Evolutionary conservation across 2,329 filamentous ascomycete species (phyloP).

Genomic region (Penicillium psychrosexuale): DNA sequence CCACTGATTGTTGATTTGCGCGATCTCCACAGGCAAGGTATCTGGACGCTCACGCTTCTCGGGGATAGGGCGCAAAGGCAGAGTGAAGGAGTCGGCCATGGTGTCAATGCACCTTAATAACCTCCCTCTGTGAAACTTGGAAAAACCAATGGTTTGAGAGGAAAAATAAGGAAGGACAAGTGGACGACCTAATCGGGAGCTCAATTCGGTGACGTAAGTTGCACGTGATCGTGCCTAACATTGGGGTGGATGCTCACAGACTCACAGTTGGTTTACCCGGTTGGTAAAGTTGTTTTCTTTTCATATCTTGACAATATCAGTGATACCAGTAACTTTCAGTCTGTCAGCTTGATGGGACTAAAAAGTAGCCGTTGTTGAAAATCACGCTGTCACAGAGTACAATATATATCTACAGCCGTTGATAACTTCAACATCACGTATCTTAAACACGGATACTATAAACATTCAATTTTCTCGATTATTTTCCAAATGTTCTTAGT

Average conservation of each 20-base stretch:
- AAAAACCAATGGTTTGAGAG: neutral
- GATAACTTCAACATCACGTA: no score
- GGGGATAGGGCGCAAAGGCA: slow-evolving; percentile 60
- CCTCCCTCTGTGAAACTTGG: neutral
- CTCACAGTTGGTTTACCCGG: neutral
- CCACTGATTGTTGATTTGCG: slow-evolving; percentile 72
- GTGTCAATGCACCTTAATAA: slow-evolving; percentile 2
- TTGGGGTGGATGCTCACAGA: neutral
- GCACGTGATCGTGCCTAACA: neutral
- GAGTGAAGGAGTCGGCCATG: slow-evolving; percentile 46
- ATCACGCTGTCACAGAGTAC: neutral
- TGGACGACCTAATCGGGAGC: neutral
- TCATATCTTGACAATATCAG: neutral
- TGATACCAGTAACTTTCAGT: neutral
- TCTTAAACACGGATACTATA: neutral
- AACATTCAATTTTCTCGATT: neutral
- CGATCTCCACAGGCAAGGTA: slow-evolving; percentile 70
- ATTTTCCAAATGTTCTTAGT: neutral
- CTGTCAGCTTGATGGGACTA: no score
- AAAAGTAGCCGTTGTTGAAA: neutral
- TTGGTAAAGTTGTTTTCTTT: neutral
- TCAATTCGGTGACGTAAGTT: slow-evolving; percentile 6
- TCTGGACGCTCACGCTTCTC: slow-evolving; percentile 51
- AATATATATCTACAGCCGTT: neutral
- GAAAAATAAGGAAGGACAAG: neutral